Evolutionary conservation across 768 basidiomycete species (phyloP).

Genomic region (Collybia sp.): DNA sequence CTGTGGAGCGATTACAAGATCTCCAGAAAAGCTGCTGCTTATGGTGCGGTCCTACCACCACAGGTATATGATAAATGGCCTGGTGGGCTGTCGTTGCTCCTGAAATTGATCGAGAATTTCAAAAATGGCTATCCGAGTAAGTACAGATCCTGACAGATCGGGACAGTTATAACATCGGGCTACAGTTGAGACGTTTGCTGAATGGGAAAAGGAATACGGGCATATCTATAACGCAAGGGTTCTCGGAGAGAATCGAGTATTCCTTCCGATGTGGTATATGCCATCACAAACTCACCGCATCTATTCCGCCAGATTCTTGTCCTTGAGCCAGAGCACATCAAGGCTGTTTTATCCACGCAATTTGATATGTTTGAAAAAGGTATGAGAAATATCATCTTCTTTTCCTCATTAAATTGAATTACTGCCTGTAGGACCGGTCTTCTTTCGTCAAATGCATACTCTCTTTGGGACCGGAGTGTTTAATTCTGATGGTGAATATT

Average conservation of each 20-base stretch:
- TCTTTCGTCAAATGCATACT: conserved; percentile 13
- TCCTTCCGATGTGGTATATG: conserved; percentile 4
- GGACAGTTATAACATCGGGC: neutral
- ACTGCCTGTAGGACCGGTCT: conserved; percentile 8
- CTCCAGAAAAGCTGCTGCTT: conserved; percentile 19
- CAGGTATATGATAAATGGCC: conserved; percentile 20
- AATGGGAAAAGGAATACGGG: too few relatives aligned
- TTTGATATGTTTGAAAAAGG: conserved; percentile 31
- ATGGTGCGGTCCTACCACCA: conserved; percentile 28
- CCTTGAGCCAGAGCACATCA: conserved; percentile 37
- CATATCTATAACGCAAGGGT: conserved; percentile 12
- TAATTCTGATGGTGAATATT: conserved; percentile 42
- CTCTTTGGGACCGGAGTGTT: conserved; percentile 57
- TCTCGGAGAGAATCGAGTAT: conserved; percentile 32
- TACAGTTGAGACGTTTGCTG: neutral
- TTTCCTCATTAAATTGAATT: neutral
- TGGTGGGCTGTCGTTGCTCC: conserved; percentile 15
- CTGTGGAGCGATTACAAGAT: conserved; percentile 15
- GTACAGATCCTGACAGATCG: neutral
- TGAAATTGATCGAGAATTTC: conserved; percentile 14
- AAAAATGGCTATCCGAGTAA: conserved; percentile 29
- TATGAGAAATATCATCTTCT: conserved; percentile 7
- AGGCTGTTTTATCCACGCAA: conserved; percentile 30
- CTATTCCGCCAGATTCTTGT: conserved; percentile 33
- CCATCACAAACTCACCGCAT: neutral